phyloP scores from a whole-genome alignment of 495 filamentous ascomycete genomes.

The Aspergillus ostianus region DNA sequence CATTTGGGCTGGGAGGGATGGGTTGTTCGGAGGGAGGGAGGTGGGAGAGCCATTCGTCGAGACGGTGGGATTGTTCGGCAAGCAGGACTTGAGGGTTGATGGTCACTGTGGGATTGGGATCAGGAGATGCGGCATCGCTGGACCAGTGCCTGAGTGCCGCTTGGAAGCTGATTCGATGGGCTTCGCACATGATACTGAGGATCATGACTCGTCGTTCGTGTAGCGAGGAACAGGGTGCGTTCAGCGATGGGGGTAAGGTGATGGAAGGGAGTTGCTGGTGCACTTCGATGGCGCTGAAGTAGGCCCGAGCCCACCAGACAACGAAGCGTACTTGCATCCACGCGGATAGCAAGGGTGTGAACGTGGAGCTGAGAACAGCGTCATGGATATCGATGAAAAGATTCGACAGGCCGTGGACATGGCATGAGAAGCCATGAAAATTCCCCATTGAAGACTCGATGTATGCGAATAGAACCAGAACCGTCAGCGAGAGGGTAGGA shows the following conservation, averaged over 20 bases:
- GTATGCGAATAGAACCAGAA: constrained; percentile 27
- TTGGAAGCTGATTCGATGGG: constrained; percentile 26
- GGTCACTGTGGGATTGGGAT: neutral
- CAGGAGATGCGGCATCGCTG: neutral
- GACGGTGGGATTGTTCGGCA: constrained; percentile 10
- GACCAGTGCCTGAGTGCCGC: constrained; percentile 20
- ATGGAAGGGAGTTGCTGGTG: constrained; percentile 16
- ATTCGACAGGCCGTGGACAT: constrained; percentile 21
- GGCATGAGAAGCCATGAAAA: constrained; percentile 27
- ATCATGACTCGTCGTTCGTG: constrained; percentile 21
- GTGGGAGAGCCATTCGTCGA: constrained; percentile 22
- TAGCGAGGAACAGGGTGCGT: constrained; percentile 7
- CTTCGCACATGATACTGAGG: constrained; percentile 32
- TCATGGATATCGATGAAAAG: constrained; percentile 11
- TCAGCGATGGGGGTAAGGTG: constrained; percentile 8
- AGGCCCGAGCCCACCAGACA: constrained; percentile 30
- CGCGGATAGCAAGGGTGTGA: constrained; percentile 19
- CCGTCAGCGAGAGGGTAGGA: constrained; percentile 11
- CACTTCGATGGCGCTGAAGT: constrained; percentile 25
- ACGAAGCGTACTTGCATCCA: constrained; percentile 26
- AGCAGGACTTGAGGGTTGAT: constrained; percentile 4
- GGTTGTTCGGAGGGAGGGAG: constrained; percentile 24
- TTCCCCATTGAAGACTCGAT: constrained; percentile 31
- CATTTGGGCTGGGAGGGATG: neutral
- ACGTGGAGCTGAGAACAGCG: neutral